Conservation (phyloP, 129 eudicot species). For the Artemisia annua region DNA sequence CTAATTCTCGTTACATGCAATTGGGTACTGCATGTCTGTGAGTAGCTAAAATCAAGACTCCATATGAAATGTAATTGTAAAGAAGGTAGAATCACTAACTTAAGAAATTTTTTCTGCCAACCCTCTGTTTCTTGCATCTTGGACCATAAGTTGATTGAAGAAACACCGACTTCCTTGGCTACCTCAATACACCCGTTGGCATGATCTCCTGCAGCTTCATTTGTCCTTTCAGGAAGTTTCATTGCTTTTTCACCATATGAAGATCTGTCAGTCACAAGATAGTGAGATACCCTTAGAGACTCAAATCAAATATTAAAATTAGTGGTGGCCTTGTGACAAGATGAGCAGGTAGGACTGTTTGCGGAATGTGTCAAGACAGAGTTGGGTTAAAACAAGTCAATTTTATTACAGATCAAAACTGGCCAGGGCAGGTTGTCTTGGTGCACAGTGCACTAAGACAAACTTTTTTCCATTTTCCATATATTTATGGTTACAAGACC, state of each 20-base stretch:
- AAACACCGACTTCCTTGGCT: slow-evolving; percentile 75
- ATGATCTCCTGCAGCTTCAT: slow-evolving; percentile 66
- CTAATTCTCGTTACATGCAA: too few species aligned
- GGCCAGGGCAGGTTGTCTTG: too few species aligned
- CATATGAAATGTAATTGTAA: too few species aligned
- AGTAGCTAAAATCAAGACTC: not conserved
- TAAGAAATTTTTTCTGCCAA: slow-evolving; percentile 80
- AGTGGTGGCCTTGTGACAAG: not conserved
- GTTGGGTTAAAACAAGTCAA: too few species aligned
- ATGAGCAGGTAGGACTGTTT: not conserved
- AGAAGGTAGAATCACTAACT: slow-evolving; percentile 41
- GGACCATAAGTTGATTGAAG: slow-evolving; percentile 84
- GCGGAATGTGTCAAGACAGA: too few species aligned
- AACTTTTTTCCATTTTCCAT: too few species aligned
- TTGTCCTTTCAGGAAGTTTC: slow-evolving; percentile 71
- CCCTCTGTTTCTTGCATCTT: slow-evolving; percentile 92
- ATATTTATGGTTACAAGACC: too few species aligned
- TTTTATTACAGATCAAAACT: too few species aligned
- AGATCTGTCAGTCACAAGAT: slow-evolving; percentile 57
- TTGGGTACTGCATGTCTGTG: too few species aligned
- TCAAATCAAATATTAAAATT: too few species aligned
- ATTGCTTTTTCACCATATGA: slow-evolving; percentile 71
- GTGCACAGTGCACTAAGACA: too few species aligned
- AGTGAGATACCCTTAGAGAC: too few species aligned
- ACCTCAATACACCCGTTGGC: slow-evolving; percentile 66